phyloP scores from a whole-genome alignment of 2,329 filamentous ascomycete genomes.

The Plectosphaerella cucumerina region DNA sequence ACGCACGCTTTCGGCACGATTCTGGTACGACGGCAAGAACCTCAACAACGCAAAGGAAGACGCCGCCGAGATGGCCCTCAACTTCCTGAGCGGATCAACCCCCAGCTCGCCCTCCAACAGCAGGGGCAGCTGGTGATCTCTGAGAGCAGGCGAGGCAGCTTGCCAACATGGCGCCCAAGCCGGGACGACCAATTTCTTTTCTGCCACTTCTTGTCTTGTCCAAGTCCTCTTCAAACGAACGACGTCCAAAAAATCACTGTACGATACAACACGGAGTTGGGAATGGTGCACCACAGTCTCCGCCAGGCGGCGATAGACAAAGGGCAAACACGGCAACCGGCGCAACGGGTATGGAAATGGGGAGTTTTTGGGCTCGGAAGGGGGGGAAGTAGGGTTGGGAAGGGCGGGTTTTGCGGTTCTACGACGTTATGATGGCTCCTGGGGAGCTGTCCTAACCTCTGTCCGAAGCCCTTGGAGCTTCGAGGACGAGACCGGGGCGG shows the following conservation, averaged over 20 bases:
- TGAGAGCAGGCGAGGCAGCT: neutral
- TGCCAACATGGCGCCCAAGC: neutral
- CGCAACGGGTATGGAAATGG: too few species aligned
- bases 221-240: slow-evolving; percentile 3
- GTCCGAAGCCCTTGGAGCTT: neutral
- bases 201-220: neutral
- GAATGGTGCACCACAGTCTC: slow-evolving; percentile 8
- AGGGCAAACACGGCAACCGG: neutral
- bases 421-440: too few species aligned
- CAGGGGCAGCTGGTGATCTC: slow-evolving; percentile 11
- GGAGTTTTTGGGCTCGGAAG: too few species aligned
- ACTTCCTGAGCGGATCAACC: slow-evolving; percentile 43
- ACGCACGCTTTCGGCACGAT: slow-evolving; percentile 64
- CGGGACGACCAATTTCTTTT: neutral
- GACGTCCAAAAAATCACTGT: slow-evolving; percentile 7
- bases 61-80: slow-evolving; percentile 77
- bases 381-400: too few species aligned
- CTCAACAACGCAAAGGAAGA: slow-evolving; percentile 87
- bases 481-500: neutral
- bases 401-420: too few species aligned
- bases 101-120: slow-evolving; percentile 33
- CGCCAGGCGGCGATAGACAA: slow-evolving; percentile 11
- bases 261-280: slow-evolving; percentile 13
- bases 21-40: slow-evolving; percentile 88
- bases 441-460: too few species aligned